Conservation (phyloP, 345 rosid genomes). For the Gossypium arboreum region DNA sequence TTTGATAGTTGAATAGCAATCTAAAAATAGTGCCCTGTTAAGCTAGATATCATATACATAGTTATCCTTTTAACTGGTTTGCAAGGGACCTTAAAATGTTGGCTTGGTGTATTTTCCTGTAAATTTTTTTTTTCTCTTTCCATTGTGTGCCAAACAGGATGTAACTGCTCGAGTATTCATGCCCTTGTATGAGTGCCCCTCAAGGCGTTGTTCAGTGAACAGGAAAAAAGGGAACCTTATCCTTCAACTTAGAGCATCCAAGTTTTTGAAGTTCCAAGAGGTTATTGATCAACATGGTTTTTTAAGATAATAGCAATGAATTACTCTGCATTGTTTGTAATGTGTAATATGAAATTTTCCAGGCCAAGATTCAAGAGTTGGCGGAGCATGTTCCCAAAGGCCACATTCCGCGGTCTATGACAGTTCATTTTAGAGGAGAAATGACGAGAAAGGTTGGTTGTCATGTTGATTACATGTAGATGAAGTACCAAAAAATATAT, state of each 20-base stretch:
- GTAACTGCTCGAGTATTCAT: conserved; percentile 91
- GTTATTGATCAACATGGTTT: conserved; percentile 33
- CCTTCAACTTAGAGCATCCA: conserved; percentile 97
- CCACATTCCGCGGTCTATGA: conserved; percentile 94
- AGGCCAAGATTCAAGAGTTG: conserved; percentile 99
- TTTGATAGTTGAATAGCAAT: background rate
- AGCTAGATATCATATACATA: background rate
- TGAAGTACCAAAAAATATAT: background rate
- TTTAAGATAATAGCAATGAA: background rate
- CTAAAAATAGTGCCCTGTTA: background rate
- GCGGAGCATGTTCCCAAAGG: conserved; percentile 99
- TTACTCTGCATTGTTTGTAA: conserved; percentile 10
- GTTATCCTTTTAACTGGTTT: background rate
- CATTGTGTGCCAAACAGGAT: conserved; percentile 48
- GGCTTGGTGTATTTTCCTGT: background rate
- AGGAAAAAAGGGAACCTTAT: conserved; percentile 72
- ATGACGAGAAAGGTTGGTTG: conserved; percentile 85
- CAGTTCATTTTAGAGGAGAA: conserved; percentile 95
- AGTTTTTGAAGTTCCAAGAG: conserved; percentile 97
- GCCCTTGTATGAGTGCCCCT: conserved; percentile 90
- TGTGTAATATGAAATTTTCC: conserved; percentile 23
- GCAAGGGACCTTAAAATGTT: background rate
- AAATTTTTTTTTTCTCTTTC: conserved; percentile 11
- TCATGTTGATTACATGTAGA: conserved; percentile 16
- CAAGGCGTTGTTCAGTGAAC: conserved; percentile 63